Evolutionary conservation across 495 filamentous ascomycete genomes (phyloP), one percentile per base, ranked within the genome.

Genomic region (Daldinia bambusicola): DNA sequence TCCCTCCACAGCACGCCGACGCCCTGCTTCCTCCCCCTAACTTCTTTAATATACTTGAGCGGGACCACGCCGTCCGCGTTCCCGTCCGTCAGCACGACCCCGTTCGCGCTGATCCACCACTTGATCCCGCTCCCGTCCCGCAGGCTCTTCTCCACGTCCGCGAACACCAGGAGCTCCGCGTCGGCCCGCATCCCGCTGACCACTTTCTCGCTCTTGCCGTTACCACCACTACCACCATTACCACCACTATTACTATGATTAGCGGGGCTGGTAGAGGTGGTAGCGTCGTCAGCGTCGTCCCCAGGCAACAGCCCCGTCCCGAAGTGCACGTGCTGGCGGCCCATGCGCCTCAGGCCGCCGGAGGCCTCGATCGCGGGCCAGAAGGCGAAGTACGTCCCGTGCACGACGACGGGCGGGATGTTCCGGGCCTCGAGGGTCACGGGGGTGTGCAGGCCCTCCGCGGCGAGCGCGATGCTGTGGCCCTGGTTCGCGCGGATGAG

Each of bases 401-500:
- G 95, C 1, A 98, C 87, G 0, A 93, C 92, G 0, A 83, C 79
- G 0, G 79, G 79, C 0, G 93, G 93, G 6, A 93, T 69, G 4
- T 88, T 84, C 2, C 69, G 74, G 1, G 74, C 74, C 18, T 80
- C 79, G 22, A 79, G 77, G 20, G 80, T 90, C 70, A 98, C 78
- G 12, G 89, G 89, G 16, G 83, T 86, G 13, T 95, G 88, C 14
- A 96, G 84, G 0, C 85, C 84, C 26, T 89, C 88, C 31, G 87
- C 86, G 22, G 90, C 89, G 48, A 99, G 80, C 53, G 82, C 84
- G 77, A 94, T 87, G 72, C 83, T 87, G 82, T 98, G 95, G 55
- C 95, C 95, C 81, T 99, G 95, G 68, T 92, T 95, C 1, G 95
- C 95, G 75, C 95, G 94, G 82, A 99, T 97, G 13, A 97, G 82